Percentiles rank a stretch among this genome's conserved stretches.
These are phyloP conservation scores for Aschersonia sp. DNA, from an alignment of 2,329 filamentous ascomycete genomes.

Conservation along the genomic window DNA sequence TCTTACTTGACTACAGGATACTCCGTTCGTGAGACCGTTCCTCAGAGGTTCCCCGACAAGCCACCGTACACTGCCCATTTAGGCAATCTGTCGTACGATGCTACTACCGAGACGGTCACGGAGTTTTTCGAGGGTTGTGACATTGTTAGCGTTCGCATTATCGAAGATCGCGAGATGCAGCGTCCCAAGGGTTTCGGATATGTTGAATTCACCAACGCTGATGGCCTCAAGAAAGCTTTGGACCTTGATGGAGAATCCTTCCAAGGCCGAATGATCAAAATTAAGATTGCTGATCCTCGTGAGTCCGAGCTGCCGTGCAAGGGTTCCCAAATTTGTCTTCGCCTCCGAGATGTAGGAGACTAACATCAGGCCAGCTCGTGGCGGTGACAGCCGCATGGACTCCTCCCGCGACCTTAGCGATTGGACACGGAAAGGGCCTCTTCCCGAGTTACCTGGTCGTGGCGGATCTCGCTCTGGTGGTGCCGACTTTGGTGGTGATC, in stretches of 20 bases:
- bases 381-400: constrained; percentile 49
- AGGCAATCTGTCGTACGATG: constrained; percentile 93
- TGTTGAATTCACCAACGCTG: constrained; percentile 78
- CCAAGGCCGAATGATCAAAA: constrained; percentile 76
- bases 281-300: constrained; percentile 97
- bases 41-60: constrained; percentile 62
- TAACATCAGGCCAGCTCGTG: constrained; percentile 55
- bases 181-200: constrained; percentile 98
- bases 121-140: constrained; percentile 78
- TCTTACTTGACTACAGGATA: constrained; percentile 30
- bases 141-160: constrained; percentile 83
- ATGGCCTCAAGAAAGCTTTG: constrained; percentile 84
- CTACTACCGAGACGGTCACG: constrained; percentile 65
- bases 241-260: constrained; percentile 69
- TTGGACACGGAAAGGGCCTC: constrained; percentile 87
- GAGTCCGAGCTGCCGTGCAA: constrained; percentile 24
- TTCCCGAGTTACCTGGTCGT: constrained; percentile 54
- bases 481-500: constrained; percentile 29
- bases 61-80: constrained; percentile 93
- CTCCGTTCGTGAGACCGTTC: constrained; percentile 56
- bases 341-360: constrained; percentile 4
- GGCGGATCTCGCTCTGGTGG: constrained; percentile 19
- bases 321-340: neutral
- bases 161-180: constrained; percentile 86
- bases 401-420: constrained; percentile 64